Evolutionary conservation across 108 stramenopile species (phyloP), one percentile per base, ranked within the genome.

Genomic region (Discostella pseudostelligera): DNA sequence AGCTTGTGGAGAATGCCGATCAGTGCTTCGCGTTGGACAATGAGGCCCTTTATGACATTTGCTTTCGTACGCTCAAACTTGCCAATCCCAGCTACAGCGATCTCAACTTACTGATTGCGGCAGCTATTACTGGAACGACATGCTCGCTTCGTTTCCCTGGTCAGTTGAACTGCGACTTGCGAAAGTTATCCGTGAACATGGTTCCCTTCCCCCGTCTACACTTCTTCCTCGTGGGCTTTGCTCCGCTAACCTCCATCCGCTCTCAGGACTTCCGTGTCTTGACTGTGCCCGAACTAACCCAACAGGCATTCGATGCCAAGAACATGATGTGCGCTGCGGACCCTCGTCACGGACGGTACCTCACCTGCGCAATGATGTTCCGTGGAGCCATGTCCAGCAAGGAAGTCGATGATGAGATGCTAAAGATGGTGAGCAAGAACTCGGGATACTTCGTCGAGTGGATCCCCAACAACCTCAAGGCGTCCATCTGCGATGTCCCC

Each of bases 381-480:
- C 83, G 85, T 56, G 85, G 85, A 24, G 51, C 40, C 42, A 84
- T 86, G 85, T 85, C 82, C 45, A 72, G 70, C 70, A 84, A 85
- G 81, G 86, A 84, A 72, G 86, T 87, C 28, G 87, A 87, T 58
- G 87, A 87, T 51, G 87, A 91, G 70, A 93, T 93, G 91, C 80
- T 87, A 50, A 86, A 90, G 54, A 85, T 89, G 55, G 84, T 90
- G n/a, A 89, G 79, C 87, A 93, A 93, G 89, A 93, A 93, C 85
- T 82, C 82, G 12, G 80, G 84, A 45, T 89, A 87, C 72, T 93
- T 93, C 68, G 91, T 93, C 48, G 91, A 93, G 65, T 93, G 91
- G 91, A 93, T 93, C 58, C 91, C 91, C 60, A 93, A 93, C 78
- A 93, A 93, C 79, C 72, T 90, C 56, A 93, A 93, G 84, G 84